Evolutionary conservation across 768 basidiomycete genomes (phyloP), one percentile per base, ranked within the genome.

Genomic region (Imleria badia): DNA sequence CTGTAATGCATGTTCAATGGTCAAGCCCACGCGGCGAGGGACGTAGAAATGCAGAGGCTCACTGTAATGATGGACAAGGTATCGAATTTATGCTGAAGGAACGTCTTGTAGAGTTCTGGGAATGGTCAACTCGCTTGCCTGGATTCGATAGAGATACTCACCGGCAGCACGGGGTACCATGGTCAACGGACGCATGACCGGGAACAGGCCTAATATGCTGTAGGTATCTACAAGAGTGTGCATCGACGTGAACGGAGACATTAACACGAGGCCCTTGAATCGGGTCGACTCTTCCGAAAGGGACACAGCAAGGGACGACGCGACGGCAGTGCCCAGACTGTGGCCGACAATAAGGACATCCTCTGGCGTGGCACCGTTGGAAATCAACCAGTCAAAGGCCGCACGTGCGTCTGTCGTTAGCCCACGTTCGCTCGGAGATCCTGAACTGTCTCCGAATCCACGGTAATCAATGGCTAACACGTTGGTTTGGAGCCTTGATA

Each of bases 381-480:
- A 67, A 10, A 83, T 64, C 9, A 94, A 71, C 86, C 87, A 97
- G 63, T 90, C 81, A 81, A 85, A 96, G 0, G 87, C 91, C 0
- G 91, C 80, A 36, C 82, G 76, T 1, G 90, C 92, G 65, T 98
- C 91, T 3, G 66, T 71, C 1, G 81, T 68, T 0, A 98, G 74
- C 0, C 95, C 96, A 12, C 67, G 69, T 68, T 95, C 88, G 23
- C 81, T 85, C 0, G 96, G 96, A 0, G 71, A 69, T 1, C 93
- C 92, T 1, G 81, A 79, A 51, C 92, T 95, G 65, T 98, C 94
- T 2, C 76, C 96, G 63, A 89, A 98, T 2, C 95, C 95, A 45
- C 95, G 83, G 68, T 98, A 98, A 72, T 98, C 96, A 34, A 92
- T 83, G 2, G 84, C 85, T 23, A 98, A 74, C 14, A 97, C 86